These are phyloP conservation scores for Acanthochlamys bracteata DNA, from an alignment of 106 monocot genomes.

Conservation along the genomic window DNA sequence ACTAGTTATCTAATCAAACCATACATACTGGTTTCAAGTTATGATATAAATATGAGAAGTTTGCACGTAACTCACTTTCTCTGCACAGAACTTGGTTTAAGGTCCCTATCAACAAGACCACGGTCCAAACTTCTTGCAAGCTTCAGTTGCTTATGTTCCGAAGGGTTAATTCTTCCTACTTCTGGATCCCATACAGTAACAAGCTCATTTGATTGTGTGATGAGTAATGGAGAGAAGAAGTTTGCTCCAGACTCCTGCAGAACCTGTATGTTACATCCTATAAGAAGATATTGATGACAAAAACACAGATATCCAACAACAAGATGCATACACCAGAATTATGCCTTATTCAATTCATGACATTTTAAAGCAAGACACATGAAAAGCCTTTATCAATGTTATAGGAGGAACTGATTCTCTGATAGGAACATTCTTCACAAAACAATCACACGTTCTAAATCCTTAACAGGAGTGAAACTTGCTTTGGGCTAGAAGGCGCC, in stretches of 20 bases:
- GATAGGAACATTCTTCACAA: too few species aligned
- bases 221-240: slow-evolving; percentile 48
- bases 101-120: slow-evolving; percentile 80
- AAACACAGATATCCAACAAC: neutral
- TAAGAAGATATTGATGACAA: neutral
- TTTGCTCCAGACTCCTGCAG: slow-evolving; percentile 75
- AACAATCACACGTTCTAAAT: too few species aligned
- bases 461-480: too few species aligned
- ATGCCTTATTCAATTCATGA: too few species aligned
- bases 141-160: slow-evolving; percentile 97
- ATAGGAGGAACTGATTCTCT: too few species aligned
- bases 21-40: neutral
- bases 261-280: neutral
- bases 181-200: slow-evolving; percentile 98
- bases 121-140: slow-evolving; percentile 93
- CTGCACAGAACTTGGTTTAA: slow-evolving; percentile 82
- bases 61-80: slow-evolving; percentile 52
- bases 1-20: neutral
- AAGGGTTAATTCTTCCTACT: slow-evolving; percentile 90
- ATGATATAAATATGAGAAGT: neutral
- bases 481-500: too few species aligned
- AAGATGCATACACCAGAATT: too few species aligned
- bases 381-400: too few species aligned
- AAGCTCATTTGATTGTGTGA: slow-evolving; percentile 87
- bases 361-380: too few species aligned